A percentile compares a stretch with the other conserved stretches of the same genome.
phyloP scores from a whole-genome alignment of 495 filamentous ascomycete genomes.

The Penicillium samsonianum region DNA sequence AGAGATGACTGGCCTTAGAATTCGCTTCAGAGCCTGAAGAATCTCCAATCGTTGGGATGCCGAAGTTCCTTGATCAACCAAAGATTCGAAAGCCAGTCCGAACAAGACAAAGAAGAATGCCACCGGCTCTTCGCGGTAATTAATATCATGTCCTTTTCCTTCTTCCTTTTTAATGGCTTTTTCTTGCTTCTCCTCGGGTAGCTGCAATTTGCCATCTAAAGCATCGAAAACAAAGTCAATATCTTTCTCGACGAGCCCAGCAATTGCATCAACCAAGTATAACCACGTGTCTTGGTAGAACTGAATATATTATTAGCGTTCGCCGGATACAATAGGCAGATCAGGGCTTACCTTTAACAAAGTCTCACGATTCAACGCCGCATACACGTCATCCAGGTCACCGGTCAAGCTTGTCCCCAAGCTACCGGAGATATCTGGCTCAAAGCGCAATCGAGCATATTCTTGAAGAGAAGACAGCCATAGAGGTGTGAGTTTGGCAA shows the following conservation, averaged over 20 bases:
- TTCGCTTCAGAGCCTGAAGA: constrained; percentile 89
- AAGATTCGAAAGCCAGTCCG: constrained; percentile 91
- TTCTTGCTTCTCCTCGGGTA: constrained; percentile 41
- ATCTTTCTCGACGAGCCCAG: constrained; percentile 94
- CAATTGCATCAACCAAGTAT: constrained; percentile 94
- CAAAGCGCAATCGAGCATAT: constrained; percentile 90
- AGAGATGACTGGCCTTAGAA: constrained; percentile 89
- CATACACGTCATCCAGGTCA: constrained; percentile 86
- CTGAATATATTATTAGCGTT: constrained; percentile 38
- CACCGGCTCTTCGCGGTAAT: constrained; percentile 96
- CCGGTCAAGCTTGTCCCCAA: constrained; percentile 70
- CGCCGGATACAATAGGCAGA: not conserved
- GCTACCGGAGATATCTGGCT: constrained; percentile 92
- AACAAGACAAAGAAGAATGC: constrained; percentile 99
- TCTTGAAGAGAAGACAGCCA: constrained; percentile 94
- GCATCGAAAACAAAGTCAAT: constrained; percentile 97
- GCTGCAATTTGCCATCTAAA: constrained; percentile 72
- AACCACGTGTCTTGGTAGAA: constrained; percentile 99
- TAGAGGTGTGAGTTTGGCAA: constrained; percentile 82
- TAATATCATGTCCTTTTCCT: constrained; percentile 72
- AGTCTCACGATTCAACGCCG: constrained; percentile 91
- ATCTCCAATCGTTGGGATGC: constrained; percentile 86
- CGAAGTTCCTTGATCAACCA: constrained; percentile 75
- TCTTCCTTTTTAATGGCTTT: constrained; percentile 47
- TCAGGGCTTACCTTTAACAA: constrained; percentile 63